Evolutionary conservation across 2,329 filamentous ascomycete genomes (phyloP).

Genomic region (Xylariaceae sp.): DNA sequence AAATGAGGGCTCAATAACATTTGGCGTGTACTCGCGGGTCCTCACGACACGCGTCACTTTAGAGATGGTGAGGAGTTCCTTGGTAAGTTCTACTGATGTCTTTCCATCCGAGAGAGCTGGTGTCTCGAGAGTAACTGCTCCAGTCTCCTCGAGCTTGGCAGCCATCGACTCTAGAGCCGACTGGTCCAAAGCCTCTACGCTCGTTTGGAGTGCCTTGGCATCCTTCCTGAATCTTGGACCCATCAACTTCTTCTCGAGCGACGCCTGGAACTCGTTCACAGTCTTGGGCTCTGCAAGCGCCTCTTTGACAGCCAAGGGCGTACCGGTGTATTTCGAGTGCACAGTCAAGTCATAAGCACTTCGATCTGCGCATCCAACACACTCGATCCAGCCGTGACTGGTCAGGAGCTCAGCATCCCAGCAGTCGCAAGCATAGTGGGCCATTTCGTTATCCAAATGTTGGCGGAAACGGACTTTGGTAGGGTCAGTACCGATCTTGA

Average conservation of each 20-base stretch:
- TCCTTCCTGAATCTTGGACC: constrained; percentile 95
- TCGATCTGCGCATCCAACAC: constrained; percentile 92
- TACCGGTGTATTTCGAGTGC: constrained; percentile 88
- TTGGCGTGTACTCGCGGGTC: constrained; percentile 86
- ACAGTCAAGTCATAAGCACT: constrained; percentile 92
- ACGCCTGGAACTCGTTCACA: constrained; percentile 83
- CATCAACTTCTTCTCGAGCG: constrained; percentile 93
- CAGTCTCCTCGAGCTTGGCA: constrained; percentile 66
- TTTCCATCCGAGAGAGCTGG: constrained; percentile 58
- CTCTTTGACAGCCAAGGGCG: constrained; percentile 81
- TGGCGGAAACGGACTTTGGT: constrained; percentile 92
- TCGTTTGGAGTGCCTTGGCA: constrained; percentile 59
- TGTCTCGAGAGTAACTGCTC: constrained; percentile 76
- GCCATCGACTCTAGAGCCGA: constrained; percentile 75
- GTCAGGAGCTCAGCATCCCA: constrained; percentile 94
- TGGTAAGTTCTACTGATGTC: constrained; percentile 66
- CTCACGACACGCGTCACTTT: constrained; percentile 80
- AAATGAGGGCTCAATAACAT: constrained; percentile 96
- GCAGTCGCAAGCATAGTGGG: constrained; percentile 96
- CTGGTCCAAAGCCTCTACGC: constrained; percentile 71
- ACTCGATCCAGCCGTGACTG: constrained; percentile 96
- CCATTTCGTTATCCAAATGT: constrained; percentile 75
- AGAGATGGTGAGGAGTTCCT: constrained; percentile 79
- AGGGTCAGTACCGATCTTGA: constrained; percentile 82
- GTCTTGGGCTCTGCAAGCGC: constrained; percentile 72